Conservation (phyloP, 306 rosid genomes). For the Quercus aquifolioides region DNA sequence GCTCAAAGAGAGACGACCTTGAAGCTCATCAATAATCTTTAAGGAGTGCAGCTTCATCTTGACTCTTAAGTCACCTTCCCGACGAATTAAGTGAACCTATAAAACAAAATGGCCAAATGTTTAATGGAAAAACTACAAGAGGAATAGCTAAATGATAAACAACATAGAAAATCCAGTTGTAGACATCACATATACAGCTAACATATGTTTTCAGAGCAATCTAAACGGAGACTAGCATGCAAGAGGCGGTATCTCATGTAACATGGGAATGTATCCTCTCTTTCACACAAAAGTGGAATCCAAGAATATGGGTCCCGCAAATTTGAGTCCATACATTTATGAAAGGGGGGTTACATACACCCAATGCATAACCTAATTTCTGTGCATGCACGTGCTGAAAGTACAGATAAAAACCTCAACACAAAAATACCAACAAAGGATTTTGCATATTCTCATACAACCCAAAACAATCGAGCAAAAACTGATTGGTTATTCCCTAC, state of each 20-base stretch:
- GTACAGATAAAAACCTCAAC: background rate
- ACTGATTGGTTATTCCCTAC: background rate
- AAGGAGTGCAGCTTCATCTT: conserved; percentile 84
- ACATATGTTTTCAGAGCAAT: background rate
- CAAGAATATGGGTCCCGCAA: no score
- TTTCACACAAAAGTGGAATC: no score
- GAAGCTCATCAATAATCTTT: conserved; percentile 90
- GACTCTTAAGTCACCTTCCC: conserved; percentile 61
- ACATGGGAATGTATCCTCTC: no score
- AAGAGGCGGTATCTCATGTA: background rate
- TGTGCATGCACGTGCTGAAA: background rate
- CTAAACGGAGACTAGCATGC: background rate
- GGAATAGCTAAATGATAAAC: background rate
- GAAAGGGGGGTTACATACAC: no score
- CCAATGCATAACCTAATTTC: no score
- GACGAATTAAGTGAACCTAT: conserved; percentile 69
- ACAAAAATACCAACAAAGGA: background rate
- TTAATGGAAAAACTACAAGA: background rate
- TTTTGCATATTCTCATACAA: background rate
- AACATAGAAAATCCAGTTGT: background rate
- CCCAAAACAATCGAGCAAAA: background rate
- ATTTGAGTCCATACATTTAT: no score
- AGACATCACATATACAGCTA: background rate
- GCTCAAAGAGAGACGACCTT: conserved; percentile 54
- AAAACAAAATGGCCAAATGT: conserved; percentile 13